Evolutionary conservation across 495 filamentous ascomycete species (phyloP).

Genomic region (Aspergillus sclerotioniger): DNA sequence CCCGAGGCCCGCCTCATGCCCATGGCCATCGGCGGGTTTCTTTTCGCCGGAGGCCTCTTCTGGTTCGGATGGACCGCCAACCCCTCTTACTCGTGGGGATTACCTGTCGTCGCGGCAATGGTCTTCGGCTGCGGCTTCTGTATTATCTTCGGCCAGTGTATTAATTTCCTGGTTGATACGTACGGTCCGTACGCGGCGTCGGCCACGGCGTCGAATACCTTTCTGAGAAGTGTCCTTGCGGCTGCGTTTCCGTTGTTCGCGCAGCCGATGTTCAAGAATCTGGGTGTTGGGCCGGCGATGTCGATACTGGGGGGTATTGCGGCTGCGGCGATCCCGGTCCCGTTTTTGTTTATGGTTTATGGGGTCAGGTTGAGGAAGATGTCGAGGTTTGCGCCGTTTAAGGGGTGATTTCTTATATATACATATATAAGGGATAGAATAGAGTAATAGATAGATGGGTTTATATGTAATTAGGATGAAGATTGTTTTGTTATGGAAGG

Average conservation of each 20-base stretch:
- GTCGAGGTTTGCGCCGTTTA: conserved; percentile 6
- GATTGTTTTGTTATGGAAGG: too few relatives aligned
- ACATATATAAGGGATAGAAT: too few relatives aligned
- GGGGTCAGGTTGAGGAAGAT: neutral
- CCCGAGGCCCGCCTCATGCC: conserved; percentile 39
- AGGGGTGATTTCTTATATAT: neutral
- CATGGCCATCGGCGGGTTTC: conserved; percentile 49
- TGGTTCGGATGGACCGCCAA: conserved; percentile 44
- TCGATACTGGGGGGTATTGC: conserved; percentile 36
- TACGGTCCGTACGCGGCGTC: conserved; percentile 35
- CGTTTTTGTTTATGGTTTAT: conserved; percentile 38
- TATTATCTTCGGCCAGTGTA: conserved; percentile 36
- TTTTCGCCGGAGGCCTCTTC: conserved; percentile 47
- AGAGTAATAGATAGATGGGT: too few relatives aligned
- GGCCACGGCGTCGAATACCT: conserved; percentile 35
- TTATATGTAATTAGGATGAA: too few relatives aligned
- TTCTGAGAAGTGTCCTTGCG: conserved; percentile 36
- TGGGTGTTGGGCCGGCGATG: conserved; percentile 34
- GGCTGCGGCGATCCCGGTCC: conserved; percentile 29
- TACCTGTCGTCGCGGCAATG: conserved; percentile 22
- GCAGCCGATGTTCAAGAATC: conserved; percentile 30
- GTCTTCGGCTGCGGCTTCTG: conserved; percentile 30
- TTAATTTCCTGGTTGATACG: conserved; percentile 42
- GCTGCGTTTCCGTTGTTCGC: conserved; percentile 34
- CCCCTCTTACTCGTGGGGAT: conserved; percentile 24